phyloP scores from a whole-genome alignment of 257 asterid species.

The Sherardia arvensis region DNA sequence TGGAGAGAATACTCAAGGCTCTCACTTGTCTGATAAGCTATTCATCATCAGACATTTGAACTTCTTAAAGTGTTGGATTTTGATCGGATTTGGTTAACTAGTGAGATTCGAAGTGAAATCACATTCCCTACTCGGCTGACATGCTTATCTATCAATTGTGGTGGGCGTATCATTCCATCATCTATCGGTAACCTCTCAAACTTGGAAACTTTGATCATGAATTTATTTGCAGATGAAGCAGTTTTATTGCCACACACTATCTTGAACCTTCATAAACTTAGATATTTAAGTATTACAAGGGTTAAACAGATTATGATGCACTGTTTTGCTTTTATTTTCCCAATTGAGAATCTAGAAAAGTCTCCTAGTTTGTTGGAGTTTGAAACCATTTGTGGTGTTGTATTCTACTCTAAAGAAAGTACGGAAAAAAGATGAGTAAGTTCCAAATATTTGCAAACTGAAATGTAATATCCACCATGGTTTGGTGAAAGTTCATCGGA shows the following conservation, averaged over 20 bases:
- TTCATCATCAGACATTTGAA: not conserved
- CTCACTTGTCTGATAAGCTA: not conserved
- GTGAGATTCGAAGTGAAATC: not conserved
- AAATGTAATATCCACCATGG: not conserved
- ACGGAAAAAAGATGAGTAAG: not conserved
- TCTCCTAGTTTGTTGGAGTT: no score
- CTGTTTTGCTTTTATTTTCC: not conserved
- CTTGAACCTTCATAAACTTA: not conserved
- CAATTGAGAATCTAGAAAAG: not conserved
- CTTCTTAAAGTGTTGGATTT: not conserved
- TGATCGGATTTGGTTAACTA: no score
- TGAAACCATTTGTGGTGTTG: not conserved
- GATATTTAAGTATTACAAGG: no score
- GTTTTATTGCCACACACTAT: no score
- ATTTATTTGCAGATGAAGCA: no score
- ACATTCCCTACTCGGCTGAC: not conserved
- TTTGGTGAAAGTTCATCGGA: no score
- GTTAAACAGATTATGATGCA: no score
- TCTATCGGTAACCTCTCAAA: not conserved
- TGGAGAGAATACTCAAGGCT: no score
- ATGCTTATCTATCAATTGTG: not conserved
- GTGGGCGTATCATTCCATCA: not conserved
- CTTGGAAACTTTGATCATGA: not conserved
- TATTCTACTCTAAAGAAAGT: no score
- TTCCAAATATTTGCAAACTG: not conserved